Evolutionary conservation across 2,329 filamentous ascomycete species (phyloP), one percentile per base, ranked within the genome.

Genomic region (Emericellopsis atlantica): DNA sequence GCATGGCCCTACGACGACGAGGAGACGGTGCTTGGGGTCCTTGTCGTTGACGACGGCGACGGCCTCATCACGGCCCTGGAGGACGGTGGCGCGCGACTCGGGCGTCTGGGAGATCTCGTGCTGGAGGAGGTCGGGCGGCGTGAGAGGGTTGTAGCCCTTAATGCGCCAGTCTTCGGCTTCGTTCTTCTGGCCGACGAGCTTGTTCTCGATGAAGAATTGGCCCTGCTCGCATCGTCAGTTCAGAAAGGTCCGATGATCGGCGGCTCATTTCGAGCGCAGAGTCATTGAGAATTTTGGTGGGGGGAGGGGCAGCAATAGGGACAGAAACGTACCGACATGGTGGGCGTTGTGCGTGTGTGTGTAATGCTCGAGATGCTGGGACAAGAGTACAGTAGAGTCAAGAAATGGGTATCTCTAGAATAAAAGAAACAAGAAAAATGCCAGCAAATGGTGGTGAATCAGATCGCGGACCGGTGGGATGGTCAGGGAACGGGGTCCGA

Each of bases 61-160:
- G 24, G 74, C 72, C 57, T 87, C 76, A 40, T 78, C 71, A 34
- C 79, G 76, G 45, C 75, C 71, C 46, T 69, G 54, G 40, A 80
- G 55, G 29, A 83, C 79, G 4, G 79, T 82, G 53, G 64, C 60
- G 52, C 75, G 76, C 43, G 72, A 77, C 46, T 64, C 64, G 46
- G 62, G 44, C 7, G 71, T 75, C 58, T 77, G 74, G 51, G 71
- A 63, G 54, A 98, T 90, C 62, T 96, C 89, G 71, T 90, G 84
- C 63, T 96, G 90, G 45, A 98, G 86, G 48, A 98, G 79, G 56
- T 95, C 86, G 46, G 92, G 92, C 6, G 92, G 81, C 12, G 87
- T 95, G 50, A 98, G 71, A 53, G 86, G 90, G 60, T 94, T 95
- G 74, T 93, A 90, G 52, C 90, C 90, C 47, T 83, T 81, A 61